phyloP scores from a whole-genome alignment of 140 eudicot species.

The Erigeron philadelphicus region DNA sequence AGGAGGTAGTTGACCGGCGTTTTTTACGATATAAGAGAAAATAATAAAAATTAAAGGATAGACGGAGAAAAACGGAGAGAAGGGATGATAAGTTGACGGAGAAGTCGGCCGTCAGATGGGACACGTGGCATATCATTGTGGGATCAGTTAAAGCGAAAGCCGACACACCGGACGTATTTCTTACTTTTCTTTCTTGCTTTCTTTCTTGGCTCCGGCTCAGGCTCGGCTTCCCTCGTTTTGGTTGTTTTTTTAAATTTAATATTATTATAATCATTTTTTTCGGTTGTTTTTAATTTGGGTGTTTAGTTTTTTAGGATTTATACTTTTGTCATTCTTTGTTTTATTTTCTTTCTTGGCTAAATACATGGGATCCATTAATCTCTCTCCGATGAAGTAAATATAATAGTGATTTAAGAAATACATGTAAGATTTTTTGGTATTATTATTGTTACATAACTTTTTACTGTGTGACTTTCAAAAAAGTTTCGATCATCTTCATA shows the following conservation, averaged over 20 bases:
- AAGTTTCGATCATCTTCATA: too few relatives aligned
- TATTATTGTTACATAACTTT: too few relatives aligned
- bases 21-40: slow-evolving; percentile 34
- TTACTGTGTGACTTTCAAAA: too few relatives aligned
- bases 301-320: not conserved
- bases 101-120: slow-evolving; percentile 48
- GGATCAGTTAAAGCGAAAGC: slow-evolving; percentile 19
- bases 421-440: too few relatives aligned
- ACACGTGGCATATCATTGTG: slow-evolving; percentile 36
- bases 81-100: slow-evolving; percentile 41
- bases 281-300: slow-evolving; percentile 12
- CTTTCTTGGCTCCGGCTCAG: slow-evolving; percentile 20
- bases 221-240: slow-evolving; percentile 30
- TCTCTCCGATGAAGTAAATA: too few relatives aligned
- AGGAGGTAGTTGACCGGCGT: slow-evolving; percentile 37
- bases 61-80: slow-evolving; percentile 50
- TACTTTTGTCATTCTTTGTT: too few relatives aligned
- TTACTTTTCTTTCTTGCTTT: slow-evolving; percentile 14
- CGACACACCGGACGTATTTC: slow-evolving; percentile 39
- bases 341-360: too few relatives aligned
- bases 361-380: too few relatives aligned
- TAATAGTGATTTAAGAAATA: too few relatives aligned
- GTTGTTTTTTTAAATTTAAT: not conserved
- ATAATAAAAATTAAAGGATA: slow-evolving; percentile 31
- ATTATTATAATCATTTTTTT: not conserved